A percentile compares a stretch with the other conserved stretches of the same genome.
Conservation (phyloP, 2,329 filamentous ascomycete genomes). For the Venturia asperata region DNA sequence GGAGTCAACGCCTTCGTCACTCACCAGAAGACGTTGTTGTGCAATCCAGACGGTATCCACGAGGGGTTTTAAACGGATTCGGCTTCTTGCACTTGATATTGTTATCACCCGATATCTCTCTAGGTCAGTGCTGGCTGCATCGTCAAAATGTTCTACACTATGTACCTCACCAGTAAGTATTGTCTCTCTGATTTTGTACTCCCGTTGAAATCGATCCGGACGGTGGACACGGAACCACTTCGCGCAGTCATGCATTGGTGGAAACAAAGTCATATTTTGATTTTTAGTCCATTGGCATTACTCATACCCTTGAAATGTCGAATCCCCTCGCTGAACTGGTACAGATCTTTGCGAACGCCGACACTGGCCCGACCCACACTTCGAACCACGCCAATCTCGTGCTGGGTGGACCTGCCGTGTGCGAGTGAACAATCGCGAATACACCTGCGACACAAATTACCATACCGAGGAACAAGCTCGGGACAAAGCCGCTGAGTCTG, state of each 20-base stretch:
- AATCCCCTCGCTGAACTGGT: not conserved
- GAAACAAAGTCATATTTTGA: not conserved
- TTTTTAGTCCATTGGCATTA: not conserved
- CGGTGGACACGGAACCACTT: not conserved
- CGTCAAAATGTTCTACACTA: constrained; percentile 37
- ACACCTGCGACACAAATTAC: constrained; percentile 83
- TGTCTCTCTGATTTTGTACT: not conserved
- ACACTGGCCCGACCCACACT: constrained; percentile 85
- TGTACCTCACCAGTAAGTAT: constrained; percentile 38
- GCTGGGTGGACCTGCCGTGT: constrained; percentile 83
- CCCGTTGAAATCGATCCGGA: not conserved
- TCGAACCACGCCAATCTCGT: constrained; percentile 69
- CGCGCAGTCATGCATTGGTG: not conserved
- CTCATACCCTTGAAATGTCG: not conserved
- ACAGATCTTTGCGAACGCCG: constrained; percentile 92
- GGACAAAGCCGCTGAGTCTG: constrained; percentile 90
- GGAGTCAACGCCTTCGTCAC: not conserved
- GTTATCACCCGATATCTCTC: constrained; percentile 3
- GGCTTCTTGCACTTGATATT: constrained; percentile 18
- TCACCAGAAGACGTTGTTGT: constrained; percentile 12
- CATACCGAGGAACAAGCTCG: constrained; percentile 75
- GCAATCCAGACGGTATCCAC: constrained; percentile 14
- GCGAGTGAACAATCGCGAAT: constrained; percentile 92
- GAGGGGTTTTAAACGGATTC: constrained; percentile 15
- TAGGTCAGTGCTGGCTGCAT: not conserved